These are phyloP conservation scores for Metschnikowia dekortorum DNA, from an alignment of 805 yeast genomes.

Conservation along the genomic window DNA sequence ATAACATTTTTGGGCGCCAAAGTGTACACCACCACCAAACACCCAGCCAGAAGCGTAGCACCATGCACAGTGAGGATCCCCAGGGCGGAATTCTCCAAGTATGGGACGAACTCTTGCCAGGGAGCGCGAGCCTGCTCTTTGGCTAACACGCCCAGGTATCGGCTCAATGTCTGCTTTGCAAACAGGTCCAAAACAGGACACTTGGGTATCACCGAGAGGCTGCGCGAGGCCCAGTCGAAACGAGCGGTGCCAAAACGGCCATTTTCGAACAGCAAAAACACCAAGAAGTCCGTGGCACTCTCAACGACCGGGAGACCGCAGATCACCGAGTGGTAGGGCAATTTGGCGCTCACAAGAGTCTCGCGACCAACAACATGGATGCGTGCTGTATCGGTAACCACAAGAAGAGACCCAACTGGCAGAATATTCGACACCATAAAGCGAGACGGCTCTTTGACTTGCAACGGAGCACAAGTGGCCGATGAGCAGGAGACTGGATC, in stretches of 20 bases:
- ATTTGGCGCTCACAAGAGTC: background rate
- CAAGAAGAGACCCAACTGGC: background rate
- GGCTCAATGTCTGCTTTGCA: constrained; percentile 19
- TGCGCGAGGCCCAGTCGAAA: background rate
- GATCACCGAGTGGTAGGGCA: constrained; percentile 8
- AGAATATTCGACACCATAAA: constrained; percentile 13
- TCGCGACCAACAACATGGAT: constrained; percentile 1
- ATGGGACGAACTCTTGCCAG: constrained; percentile 13
- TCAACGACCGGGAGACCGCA: constrained; percentile 5
- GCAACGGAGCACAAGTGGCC: background rate
- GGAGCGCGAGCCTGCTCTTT: constrained; percentile 15
- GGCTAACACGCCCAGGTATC: constrained; percentile 8
- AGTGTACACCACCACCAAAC: constrained; percentile 9
- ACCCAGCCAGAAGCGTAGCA: constrained; percentile 5
- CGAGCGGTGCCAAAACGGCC: constrained; percentile 8
- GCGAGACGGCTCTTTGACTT: constrained; percentile 9
- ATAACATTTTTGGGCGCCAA: constrained; percentile 11
- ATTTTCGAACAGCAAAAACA: constrained; percentile 9
- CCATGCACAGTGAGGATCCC: constrained; percentile 21
- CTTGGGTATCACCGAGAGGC: background rate
- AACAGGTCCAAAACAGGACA: constrained; percentile 12
- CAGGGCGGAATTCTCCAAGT: constrained; percentile 21
- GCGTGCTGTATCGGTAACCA: constrained; percentile 10
- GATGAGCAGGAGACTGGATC: background rate
- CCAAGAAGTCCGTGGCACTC: background rate